Conservation (phyloP, 2,329 filamentous ascomycete species). For the Blastomyces emzantsi region DNA sequence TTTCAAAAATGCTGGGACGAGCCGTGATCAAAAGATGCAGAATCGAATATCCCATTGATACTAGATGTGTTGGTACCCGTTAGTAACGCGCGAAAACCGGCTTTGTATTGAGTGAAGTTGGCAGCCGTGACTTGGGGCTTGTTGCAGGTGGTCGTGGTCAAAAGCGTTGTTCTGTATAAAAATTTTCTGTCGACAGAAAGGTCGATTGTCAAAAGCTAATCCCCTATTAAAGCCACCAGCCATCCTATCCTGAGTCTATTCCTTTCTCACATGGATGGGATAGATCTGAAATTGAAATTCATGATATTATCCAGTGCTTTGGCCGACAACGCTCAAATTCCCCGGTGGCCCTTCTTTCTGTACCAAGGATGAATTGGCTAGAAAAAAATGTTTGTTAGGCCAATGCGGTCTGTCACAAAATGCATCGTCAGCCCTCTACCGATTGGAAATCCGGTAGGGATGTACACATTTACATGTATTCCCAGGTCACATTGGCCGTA, state of each 20-base stretch:
- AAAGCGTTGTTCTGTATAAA: conserved; percentile 1
- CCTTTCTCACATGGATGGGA: background rate
- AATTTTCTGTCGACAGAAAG: background rate
- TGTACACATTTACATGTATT: background rate
- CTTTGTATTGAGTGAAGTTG: background rate
- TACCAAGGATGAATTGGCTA: background rate
- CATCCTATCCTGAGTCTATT: background rate
- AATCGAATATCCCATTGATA: background rate
- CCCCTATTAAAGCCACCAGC: background rate
- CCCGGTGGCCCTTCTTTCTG: background rate
- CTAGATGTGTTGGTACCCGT: conserved; percentile 5
- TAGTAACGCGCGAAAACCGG: background rate
- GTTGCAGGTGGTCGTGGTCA: conserved; percentile 7
- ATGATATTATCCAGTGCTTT: background rate
- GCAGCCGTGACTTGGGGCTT: background rate
- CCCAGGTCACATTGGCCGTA: background rate
- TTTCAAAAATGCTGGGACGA: background rate
- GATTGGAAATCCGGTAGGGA: background rate
- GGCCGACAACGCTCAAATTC: background rate
- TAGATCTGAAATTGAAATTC: background rate
- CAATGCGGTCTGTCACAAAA: conserved; percentile 7
- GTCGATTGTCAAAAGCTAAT: background rate
- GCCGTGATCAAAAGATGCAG: background rate
- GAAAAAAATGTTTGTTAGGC: background rate
- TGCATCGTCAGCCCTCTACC: background rate